Evolutionary conservation across 2,329 filamentous ascomycete species (phyloP).

Genomic region (Nemania sp.): DNA sequence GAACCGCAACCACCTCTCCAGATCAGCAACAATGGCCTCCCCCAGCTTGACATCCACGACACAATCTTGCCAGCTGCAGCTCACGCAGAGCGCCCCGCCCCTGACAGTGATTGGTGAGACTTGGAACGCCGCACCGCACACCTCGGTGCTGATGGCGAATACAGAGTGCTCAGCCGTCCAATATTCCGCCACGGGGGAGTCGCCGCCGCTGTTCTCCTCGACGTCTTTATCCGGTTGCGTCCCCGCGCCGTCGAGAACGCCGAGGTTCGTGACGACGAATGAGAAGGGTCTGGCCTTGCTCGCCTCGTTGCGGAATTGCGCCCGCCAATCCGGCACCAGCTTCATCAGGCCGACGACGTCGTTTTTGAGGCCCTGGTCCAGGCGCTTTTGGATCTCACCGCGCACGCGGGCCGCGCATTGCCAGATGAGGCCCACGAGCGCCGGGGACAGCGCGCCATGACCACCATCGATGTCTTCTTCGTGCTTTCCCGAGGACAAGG

Average conservation of each 20-base stretch:
- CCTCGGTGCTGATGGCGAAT: slow-evolving; percentile 32
- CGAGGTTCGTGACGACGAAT: slow-evolving; percentile 45
- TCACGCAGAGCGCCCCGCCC: slow-evolving; percentile 28
- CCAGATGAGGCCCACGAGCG: slow-evolving; percentile 27
- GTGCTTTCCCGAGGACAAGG: background rate
- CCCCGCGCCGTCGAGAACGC: slow-evolving; percentile 38
- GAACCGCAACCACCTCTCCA: slow-evolving; percentile 30
- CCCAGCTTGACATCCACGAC: slow-evolving; percentile 27
- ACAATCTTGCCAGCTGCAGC: slow-evolving; percentile 35
- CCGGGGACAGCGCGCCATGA: background rate
- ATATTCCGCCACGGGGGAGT: background rate
- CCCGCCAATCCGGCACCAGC: slow-evolving; percentile 43
- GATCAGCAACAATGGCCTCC: slow-evolving; percentile 28
- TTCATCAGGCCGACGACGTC: slow-evolving; percentile 42
- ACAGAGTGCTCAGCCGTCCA: slow-evolving; percentile 31
- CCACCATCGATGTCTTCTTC: background rate
- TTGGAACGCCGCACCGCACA: slow-evolving; percentile 27
- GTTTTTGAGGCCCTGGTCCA: slow-evolving; percentile 39
- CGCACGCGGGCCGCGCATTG: slow-evolving; percentile 35
- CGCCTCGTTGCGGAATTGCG: slow-evolving; percentile 36
- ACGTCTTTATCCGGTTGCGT: background rate
- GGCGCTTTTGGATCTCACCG: slow-evolving; percentile 37
- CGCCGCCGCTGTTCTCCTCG: background rate
- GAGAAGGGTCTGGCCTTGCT: slow-evolving; percentile 39
- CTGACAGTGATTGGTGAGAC: slow-evolving; percentile 28